phyloP scores from a whole-genome alignment of 2,329 filamentous ascomycete species.

The Talaromyces funiculosus region DNA sequence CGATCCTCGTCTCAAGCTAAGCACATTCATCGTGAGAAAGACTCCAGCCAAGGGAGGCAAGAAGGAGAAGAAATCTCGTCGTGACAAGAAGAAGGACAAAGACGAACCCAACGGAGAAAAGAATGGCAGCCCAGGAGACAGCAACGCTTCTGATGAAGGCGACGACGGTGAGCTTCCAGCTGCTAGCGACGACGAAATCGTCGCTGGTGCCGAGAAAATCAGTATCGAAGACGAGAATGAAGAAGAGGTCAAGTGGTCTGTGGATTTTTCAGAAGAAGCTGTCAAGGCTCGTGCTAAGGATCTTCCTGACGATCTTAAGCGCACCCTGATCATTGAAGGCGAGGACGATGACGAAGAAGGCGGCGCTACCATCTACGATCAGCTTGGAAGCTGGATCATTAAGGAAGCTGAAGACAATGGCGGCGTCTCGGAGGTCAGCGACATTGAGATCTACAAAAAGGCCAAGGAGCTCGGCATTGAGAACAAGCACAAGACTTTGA shows the following conservation, averaged over 20 bases:
- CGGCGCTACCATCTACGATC: conserved; percentile 70
- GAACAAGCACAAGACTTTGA: conserved; percentile 84
- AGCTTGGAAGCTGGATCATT: conserved; percentile 89
- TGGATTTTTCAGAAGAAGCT: conserved; percentile 93
- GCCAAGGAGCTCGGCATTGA: conserved; percentile 95
- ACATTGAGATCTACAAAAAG: conserved; percentile 91
- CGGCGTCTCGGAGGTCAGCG: conserved; percentile 71
- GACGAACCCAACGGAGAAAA: conserved; percentile 53
- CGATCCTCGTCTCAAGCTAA: conserved; percentile 89
- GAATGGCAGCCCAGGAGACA: conserved; percentile 59
- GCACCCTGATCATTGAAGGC: conserved; percentile 75
- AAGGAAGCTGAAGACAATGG: conserved; percentile 63
- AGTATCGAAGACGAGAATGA: conserved; percentile 59
- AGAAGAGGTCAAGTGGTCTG: conserved; percentile 81
- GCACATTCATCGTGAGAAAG: conserved; percentile 95
- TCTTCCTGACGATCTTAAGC: conserved; percentile 91
- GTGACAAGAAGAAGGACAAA: conserved; percentile 70
- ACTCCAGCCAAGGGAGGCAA: conserved; percentile 84
- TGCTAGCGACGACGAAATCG: conserved; percentile 84
- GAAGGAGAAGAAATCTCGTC: conserved; percentile 91
- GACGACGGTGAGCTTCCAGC: conserved; percentile 63
- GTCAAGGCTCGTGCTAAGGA: conserved; percentile 90
- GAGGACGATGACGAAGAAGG: conserved; percentile 78
- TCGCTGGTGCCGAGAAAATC: conserved; percentile 64
- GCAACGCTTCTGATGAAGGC: conserved; percentile 56